Base-by-base conservation (phyloP, 1,284 basidiomycete species). In the Pseudozyma sp. region DNA sequence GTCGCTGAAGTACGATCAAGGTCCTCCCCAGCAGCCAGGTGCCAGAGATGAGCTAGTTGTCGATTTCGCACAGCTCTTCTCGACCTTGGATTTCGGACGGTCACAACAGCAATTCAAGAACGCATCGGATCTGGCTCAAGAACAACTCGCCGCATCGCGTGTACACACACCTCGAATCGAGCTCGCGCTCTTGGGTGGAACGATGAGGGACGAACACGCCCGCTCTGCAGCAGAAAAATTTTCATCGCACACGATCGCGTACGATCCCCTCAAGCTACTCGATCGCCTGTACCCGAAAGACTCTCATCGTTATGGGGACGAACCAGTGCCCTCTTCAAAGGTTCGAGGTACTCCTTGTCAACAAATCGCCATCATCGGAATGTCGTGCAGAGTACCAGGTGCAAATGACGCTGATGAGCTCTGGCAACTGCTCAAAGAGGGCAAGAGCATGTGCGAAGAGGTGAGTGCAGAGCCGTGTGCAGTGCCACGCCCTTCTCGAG, bases 381-480 rank as follows among this genome's bases (percentile, higher is more conserved):
- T 77, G 71, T 66, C 64, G 29, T 77, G 75, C 50, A 61, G 65
- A 9, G 58, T 75, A 7, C 75, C 75, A 4, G 75, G 75, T 8
- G 75, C 72, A n/a, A 44, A 71, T 13, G 67, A 67, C 44, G 54
- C 68, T 1, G 71, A 77, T 5, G 68, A 68, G 42, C 59, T 75
- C 6, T 77, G 75, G 75, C 33, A 54, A 47, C 56, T 69, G 30
- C 65, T 77, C 4, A 47, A 69, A 42, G 54, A 63, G 13, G 75
- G 75, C 49, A 59, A 56, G 31, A 57, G 66, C 47, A 70, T 60
- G 57, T 71, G 68, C 35, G 37, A 65, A 58, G 62, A 76, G 56
- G 68, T 67, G 44, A 35, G 61, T 61, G 13, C 13, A 5, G n/a
- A 17, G 16, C 16, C 24, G 24, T 24, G 24, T n/a, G 16, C 13